phyloP scores from a whole-genome alignment of 352 stramenopile genomes.

The Globisporangium orthogonon region DNA sequence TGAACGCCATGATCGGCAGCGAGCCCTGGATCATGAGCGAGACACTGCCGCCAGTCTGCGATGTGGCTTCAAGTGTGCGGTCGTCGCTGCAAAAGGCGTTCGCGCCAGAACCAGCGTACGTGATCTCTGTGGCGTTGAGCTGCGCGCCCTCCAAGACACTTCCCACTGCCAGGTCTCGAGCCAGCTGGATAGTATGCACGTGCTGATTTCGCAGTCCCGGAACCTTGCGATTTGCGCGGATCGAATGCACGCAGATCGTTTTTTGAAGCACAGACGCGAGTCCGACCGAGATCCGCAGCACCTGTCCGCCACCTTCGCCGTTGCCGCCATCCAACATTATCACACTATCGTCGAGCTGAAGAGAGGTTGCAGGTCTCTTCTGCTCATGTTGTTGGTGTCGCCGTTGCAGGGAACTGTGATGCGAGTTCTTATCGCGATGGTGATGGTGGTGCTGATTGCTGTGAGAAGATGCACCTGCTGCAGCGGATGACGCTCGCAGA shows the following conservation, averaged over 20 bases:
- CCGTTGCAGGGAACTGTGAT: background rate
- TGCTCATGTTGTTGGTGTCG: background rate
- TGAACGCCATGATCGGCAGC: slow-evolving; percentile 41
- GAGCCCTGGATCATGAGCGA: slow-evolving; percentile 64
- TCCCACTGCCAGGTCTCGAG: slow-evolving; percentile 23
- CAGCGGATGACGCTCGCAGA: background rate
- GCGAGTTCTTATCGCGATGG: background rate
- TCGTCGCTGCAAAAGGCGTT: background rate
- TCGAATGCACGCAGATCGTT: slow-evolving; percentile 64
- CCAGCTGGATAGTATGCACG: slow-evolving; percentile 66
- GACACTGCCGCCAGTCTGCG: slow-evolving; percentile 46
- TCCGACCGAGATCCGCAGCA: slow-evolving; percentile 76
- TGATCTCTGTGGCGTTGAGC: slow-evolving; percentile 43
- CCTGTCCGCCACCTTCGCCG: slow-evolving; percentile 86
- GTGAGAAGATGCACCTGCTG: background rate
- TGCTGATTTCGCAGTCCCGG: slow-evolving; percentile 82
- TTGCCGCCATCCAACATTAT: slow-evolving; percentile 43
- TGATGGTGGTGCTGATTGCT: background rate
- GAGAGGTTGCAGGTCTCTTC: slow-evolving; percentile 1
- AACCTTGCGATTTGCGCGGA: slow-evolving; percentile 62
- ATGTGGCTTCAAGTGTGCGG: slow-evolving; percentile 24
- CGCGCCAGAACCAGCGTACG: slow-evolving; percentile 20
- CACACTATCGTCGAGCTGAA: background rate
- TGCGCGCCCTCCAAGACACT: slow-evolving; percentile 24
- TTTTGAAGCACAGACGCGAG: slow-evolving; percentile 61